Evolutionary conservation across 305 asterid species (phyloP).

Genomic region (Stenogyne calaminthoides): DNA sequence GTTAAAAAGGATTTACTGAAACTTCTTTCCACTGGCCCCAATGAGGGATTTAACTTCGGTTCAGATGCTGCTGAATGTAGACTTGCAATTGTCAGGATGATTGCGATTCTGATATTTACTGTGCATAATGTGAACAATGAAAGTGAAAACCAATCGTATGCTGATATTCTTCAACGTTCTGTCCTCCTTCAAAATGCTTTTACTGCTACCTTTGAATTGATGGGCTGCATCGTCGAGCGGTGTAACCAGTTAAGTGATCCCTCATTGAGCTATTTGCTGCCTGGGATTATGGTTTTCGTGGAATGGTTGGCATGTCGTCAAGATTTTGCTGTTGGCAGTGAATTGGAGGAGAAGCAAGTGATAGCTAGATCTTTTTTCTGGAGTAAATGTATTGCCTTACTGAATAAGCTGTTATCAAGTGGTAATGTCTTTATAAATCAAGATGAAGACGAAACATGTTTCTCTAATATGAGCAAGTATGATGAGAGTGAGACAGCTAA

Average conservation of each 20-base stretch:
- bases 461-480: slow-evolving; percentile 84
- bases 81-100: slow-evolving; percentile 70
- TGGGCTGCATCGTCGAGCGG: slow-evolving; percentile 77
- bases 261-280: slow-evolving; percentile 72
- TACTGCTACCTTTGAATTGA: slow-evolving; percentile 76
- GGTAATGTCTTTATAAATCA: slow-evolving; percentile 52
- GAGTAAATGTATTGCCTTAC: slow-evolving; percentile 60
- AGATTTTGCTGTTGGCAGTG: slow-evolving; percentile 76
- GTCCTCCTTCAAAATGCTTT: slow-evolving; percentile 87
- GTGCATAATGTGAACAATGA: slow-evolving; percentile 80
- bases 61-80: slow-evolving; percentile 73
- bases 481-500: slow-evolving; percentile 81
- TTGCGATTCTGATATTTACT: slow-evolving; percentile 76
- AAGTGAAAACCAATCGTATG: slow-evolving; percentile 86
- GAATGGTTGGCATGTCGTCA: slow-evolving; percentile 93
- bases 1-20: slow-evolving; percentile 68
- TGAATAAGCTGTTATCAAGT: slow-evolving; percentile 69
- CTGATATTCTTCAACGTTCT: slow-evolving; percentile 89
- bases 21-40: slow-evolving; percentile 72
- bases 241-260: slow-evolving; percentile 79
- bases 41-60: slow-evolving; percentile 74
- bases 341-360: slow-evolving; percentile 74
- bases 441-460: slow-evolving; percentile 78
- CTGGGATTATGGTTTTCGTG: slow-evolving; percentile 87
- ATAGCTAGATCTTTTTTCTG: slow-evolving; percentile 78